A percentile compares a stretch with the other conserved stretches of the same genome.
Evolutionary conservation across 345 rosid species (phyloP).

Genomic region (Rhodamnia argentea): DNA sequence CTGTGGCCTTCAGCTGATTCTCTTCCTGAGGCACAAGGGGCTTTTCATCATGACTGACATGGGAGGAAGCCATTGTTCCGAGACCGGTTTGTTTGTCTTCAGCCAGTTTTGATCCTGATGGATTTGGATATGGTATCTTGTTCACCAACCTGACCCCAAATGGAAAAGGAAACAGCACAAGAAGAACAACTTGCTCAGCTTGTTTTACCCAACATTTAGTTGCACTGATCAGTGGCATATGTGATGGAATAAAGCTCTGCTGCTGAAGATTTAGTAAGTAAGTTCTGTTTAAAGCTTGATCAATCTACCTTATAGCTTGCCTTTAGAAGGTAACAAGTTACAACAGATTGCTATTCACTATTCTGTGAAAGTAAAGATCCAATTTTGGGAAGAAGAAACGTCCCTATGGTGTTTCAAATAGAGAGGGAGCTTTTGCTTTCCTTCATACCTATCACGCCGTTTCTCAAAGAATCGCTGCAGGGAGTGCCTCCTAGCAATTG

Average conservation of each 20-base stretch:
- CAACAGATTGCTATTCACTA: neutral
- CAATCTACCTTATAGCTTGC: neutral
- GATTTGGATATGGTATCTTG: constrained; percentile 59
- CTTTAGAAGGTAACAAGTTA: neutral
- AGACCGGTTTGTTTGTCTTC: constrained; percentile 21
- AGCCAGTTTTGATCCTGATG: constrained; percentile 2
- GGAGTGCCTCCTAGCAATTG: constrained; percentile 81
- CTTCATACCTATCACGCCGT: constrained; percentile 69
- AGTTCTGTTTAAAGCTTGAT: neutral
- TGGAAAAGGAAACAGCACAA: neutral
- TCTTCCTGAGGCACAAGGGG: constrained; percentile 14
- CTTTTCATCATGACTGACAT: constrained; percentile 20
- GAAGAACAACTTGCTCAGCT: neutral
- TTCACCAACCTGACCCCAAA: constrained; percentile 49
- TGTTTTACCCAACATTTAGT: neutral
- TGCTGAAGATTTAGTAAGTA: neutral
- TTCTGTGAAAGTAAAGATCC: neutral
- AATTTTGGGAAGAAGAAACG: neutral
- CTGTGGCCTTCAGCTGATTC: constrained; percentile 10
- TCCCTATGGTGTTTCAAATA: neutral
- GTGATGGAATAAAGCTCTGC: neutral
- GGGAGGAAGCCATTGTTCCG: constrained; percentile 14
- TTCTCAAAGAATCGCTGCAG: constrained; percentile 90
- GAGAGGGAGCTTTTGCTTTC: neutral
- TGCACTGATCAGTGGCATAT: neutral